A percentile compares a stretch with the other conserved stretches of the same genome.
Evolutionary conservation across 495 filamentous ascomycete genomes (phyloP).

Genomic region (Hypomontagnella submonticulosa): DNA sequence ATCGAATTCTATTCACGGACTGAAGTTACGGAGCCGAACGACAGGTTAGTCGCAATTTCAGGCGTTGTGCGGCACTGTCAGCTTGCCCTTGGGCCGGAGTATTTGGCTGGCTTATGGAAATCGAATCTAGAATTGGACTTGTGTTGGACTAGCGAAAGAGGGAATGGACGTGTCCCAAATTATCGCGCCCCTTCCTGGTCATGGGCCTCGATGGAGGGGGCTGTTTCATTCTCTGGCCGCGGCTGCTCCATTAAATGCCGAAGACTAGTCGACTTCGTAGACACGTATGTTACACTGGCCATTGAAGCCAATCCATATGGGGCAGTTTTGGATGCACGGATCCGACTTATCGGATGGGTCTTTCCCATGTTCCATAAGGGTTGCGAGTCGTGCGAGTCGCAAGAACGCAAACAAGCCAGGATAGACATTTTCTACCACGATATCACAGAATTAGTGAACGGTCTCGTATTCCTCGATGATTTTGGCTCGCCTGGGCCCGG

Average conservation of each 20-base stretch:
- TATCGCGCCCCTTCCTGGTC: slow-evolving; percentile 18
- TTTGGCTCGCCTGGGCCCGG: no score
- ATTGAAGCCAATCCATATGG: not conserved
- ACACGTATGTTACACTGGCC: not conserved
- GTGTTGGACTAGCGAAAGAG: not conserved
- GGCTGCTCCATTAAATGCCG: no score
- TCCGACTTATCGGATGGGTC: slow-evolving; percentile 4
- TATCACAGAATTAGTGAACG: not conserved
- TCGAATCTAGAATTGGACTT: not conserved
- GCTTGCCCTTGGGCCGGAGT: not conserved
- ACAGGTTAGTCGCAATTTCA: slow-evolving; percentile 14
- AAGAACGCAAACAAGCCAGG: not conserved
- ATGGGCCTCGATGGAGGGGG: slow-evolving; percentile 3
- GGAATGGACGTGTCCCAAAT: not conserved
- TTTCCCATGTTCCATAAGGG: slow-evolving; percentile 11
- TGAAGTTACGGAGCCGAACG: not conserved
- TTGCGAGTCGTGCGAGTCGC: not conserved
- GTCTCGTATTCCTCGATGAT: no score
- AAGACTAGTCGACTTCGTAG: no score
- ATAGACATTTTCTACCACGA: not conserved
- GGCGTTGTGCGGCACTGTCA: slow-evolving; percentile 4
- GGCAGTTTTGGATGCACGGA: slow-evolving; percentile 3
- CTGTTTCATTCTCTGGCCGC: not conserved
- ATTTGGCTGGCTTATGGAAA: slow-evolving; percentile 18
- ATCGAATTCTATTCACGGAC: not conserved